Conservation (phyloP, 305 asterid genomes). For the Solanum hybrid region DNA sequence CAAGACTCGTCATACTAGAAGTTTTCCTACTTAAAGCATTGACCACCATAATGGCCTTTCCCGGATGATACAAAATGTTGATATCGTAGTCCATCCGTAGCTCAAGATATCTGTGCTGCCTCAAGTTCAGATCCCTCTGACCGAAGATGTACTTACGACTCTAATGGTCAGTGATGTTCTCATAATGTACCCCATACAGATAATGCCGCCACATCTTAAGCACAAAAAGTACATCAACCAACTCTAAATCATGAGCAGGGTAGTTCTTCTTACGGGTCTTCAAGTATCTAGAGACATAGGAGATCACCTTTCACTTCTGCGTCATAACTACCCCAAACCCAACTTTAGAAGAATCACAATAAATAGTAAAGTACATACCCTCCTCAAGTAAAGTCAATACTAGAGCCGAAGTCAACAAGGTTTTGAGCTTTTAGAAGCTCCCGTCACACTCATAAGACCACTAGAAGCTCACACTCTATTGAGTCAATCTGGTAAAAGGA, state of each 20-base stretch:
- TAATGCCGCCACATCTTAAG: neutral
- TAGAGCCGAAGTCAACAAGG: neutral
- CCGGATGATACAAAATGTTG: neutral
- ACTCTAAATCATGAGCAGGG: neutral
- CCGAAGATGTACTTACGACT: neutral
- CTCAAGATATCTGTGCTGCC: neutral
- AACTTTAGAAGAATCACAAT: no score
- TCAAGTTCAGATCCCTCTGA: neutral
- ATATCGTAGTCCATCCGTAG: no score
- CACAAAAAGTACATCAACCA: neutral
- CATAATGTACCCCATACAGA: neutral
- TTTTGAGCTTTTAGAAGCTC: neutral
- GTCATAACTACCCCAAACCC: neutral
- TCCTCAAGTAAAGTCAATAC: neutral
- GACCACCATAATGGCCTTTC: neutral
- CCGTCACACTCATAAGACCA: neutral
- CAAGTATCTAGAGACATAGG: neutral
- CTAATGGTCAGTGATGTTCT: neutral
- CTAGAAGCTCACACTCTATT: neutral
- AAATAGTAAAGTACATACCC: neutral
- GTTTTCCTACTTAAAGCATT: neutral
- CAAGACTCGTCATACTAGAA: neutral
- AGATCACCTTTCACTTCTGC: neutral
- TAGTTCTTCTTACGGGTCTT: neutral
- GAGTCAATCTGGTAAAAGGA: neutral